Evolutionary conservation across 495 filamentous ascomycete species (phyloP), one percentile per base, ranked within the genome.

Genomic region (Hypoxylon fragiforme): DNA sequence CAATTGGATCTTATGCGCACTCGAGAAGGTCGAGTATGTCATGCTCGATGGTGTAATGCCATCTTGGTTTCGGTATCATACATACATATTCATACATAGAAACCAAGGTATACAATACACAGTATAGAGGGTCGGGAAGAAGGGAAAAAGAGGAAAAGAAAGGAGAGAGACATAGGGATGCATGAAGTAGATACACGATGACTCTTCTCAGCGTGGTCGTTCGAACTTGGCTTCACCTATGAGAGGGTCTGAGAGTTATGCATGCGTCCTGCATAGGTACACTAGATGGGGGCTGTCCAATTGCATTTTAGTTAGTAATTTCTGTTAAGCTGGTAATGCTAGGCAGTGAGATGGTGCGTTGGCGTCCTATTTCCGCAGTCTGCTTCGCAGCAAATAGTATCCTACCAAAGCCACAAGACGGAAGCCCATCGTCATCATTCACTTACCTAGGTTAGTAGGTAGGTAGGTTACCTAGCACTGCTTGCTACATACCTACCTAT

Each of bases 241-340:
- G 40, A 49, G 22, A 60, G 35, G 14, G 31, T 15, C 44, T 39
- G 32, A 8, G 34, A 44, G 43, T 38, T 36, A 50, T 60, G 56
- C 56, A 60, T 51, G 51, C 46, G 36, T 61, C 40, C 50, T 56
- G 57, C 57, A 56, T 37, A 51, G 16, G n/a, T n/a, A n/a, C n/a
- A n/a, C 28, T 36, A 45, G 26, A 50, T 40, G 19, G 40, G 43
- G 39, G 1, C 39, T 42, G 50, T 36, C 57, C 50, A 60, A 60
- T 60, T 28, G 50, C 34, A 44, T 50, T 9, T 34, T 52, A 31
- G 20, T 11, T 28, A 6, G n/a, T 26, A 48, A n/a, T n/a, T n/a
- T n/a, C n/a, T n/a, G n/a, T n/a, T n/a, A 44, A 59, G 21, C 9
- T 44, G 31, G 57, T 39, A 55, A 56, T 43, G 28, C 19, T 30